Evolutionary conservation across 164 flowering plant species (phyloP), one percentile per base, ranked within the genome.

Genomic region (Annona cherimola): DNA sequence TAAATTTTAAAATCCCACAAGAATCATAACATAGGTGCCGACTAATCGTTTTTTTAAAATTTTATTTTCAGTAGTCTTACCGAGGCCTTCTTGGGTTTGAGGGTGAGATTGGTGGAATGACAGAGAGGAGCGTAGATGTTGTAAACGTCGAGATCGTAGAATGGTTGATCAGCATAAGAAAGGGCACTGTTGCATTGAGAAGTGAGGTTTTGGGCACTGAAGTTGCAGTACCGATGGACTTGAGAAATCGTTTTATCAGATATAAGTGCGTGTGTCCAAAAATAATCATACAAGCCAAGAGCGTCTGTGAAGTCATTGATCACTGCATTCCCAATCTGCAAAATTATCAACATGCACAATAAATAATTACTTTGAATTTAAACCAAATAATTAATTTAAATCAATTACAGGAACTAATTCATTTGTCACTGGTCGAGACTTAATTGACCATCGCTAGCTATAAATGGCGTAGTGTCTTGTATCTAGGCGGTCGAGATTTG

Each of bases 211-310:
- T n/a, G n/a, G 14, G 67, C 16, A 5, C 19, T 16, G 54, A 81
- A 81, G 61, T 81, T 69, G 67, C 82, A 79, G 43, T 66, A 14
- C 5, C 11, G 1, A 26, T 41, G 50, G 35, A 76, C 72, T 5
- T 74, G 46, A 35, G 82, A 85, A 2, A 77, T 69, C 55, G 7
- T 45, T 71, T 84, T 74, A 54, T 88, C 90, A 0, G 90, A 83
- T n/a, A 86, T 76, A 6, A 89, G 84, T 43, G 87, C 70, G 73
- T 89, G 94, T 63, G 86, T 85, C 94, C 91, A 89, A n/a, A 88
- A 88, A 71, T 85, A 88, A 46, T 89, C 90, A 5, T 86, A 42
- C 50, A 85, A 2, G 7, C 90, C 94, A 39, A 72, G 79, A 1
- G 71, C 84, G 66, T 89, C 78, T 1, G 89, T 86, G 73, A 76